Conservation (phyloP, 2,329 filamentous ascomycete species). For the Westerdykella ornata region DNA sequence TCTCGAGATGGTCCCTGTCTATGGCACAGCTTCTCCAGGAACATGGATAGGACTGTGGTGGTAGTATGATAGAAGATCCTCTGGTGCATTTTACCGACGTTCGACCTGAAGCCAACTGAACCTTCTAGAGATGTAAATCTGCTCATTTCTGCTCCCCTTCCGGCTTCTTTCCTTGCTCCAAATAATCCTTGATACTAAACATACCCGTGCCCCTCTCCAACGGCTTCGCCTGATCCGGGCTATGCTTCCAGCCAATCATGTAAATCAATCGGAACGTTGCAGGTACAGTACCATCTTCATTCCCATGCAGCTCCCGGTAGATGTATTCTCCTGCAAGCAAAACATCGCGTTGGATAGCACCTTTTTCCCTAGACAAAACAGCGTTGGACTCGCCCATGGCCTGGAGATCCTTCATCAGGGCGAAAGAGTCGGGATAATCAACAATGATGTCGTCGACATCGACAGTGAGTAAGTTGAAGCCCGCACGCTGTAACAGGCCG, state of each 20-base stretch:
- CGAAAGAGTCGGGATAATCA: constrained; percentile 83
- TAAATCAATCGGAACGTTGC: constrained; percentile 94
- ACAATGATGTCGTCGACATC: constrained; percentile 97
- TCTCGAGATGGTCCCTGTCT: no score
- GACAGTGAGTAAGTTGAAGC: constrained; percentile 93
- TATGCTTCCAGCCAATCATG: constrained; percentile 98
- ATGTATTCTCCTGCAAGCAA: constrained; percentile 82
- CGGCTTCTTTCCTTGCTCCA: constrained; percentile 45
- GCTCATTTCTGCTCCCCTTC: constrained; percentile 3
- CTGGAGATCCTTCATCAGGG: constrained; percentile 88
- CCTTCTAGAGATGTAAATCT: background rate
- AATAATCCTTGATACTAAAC: constrained; percentile 79
- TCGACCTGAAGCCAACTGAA: no score
- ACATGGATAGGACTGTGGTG: no score
- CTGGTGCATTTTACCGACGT: no score
- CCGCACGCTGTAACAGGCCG: constrained; percentile 74
- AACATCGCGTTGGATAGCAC: constrained; percentile 69
- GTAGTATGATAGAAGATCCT: no score
- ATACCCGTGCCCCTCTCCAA: constrained; percentile 77
- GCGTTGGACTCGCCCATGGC: constrained; percentile 95
- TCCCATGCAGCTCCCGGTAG: constrained; percentile 80
- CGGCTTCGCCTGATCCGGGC: constrained; percentile 69
- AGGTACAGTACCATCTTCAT: constrained; percentile 57
- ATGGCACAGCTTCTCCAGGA: no score
- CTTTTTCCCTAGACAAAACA: constrained; percentile 75